Evolutionary conservation across 2,329 filamentous ascomycete species (phyloP).

Genomic region (Xylariaceae sp.): DNA sequence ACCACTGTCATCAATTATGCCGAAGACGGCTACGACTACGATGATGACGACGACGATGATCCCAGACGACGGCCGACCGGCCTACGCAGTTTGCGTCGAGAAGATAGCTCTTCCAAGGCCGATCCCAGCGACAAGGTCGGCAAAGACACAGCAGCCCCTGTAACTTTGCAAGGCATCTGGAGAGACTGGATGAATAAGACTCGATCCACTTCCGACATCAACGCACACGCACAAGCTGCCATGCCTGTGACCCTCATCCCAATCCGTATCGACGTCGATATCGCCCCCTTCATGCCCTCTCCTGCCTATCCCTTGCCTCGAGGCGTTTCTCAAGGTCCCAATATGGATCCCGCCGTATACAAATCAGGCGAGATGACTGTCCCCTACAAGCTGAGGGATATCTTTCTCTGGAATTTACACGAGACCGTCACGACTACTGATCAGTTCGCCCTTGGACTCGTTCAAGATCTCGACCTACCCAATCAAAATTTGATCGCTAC

Average conservation of each 20-base stretch:
- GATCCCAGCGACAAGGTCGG: conserved; percentile 73
- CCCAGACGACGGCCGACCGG: conserved; percentile 76
- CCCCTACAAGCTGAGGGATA: conserved; percentile 84
- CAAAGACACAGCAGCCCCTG: conserved; percentile 74
- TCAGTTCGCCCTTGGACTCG: conserved; percentile 85
- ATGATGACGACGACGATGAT: conserved; percentile 69
- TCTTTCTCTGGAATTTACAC: conserved; percentile 97
- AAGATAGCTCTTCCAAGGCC: conserved; percentile 62
- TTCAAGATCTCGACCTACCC: conserved; percentile 89
- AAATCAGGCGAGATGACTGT: conserved; percentile 74
- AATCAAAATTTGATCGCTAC: conserved; percentile 64
- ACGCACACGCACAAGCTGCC: conserved; percentile 62
- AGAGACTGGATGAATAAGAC: conserved; percentile 91
- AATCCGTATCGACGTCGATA: conserved; percentile 92
- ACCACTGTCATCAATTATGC: conserved; percentile 97
- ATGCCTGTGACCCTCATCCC: conserved; percentile 89
- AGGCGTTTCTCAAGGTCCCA: conserved; percentile 64
- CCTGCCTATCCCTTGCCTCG: conserved; percentile 61
- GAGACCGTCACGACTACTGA: conserved; percentile 92
- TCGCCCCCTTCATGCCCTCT: conserved; percentile 69
- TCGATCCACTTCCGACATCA: conserved; percentile 53
- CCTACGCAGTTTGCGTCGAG: conserved; percentile 74
- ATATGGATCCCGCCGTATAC: conserved; percentile 58
- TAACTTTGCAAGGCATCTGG: conserved; percentile 86
- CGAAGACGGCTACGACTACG: conserved; percentile 88